A percentile compares a stretch with the other conserved stretches of the same genome.
These are phyloP conservation scores for Penicillium sp. DNA, from an alignment of 2,329 filamentous ascomycete genomes.

Conservation along the genomic window DNA sequence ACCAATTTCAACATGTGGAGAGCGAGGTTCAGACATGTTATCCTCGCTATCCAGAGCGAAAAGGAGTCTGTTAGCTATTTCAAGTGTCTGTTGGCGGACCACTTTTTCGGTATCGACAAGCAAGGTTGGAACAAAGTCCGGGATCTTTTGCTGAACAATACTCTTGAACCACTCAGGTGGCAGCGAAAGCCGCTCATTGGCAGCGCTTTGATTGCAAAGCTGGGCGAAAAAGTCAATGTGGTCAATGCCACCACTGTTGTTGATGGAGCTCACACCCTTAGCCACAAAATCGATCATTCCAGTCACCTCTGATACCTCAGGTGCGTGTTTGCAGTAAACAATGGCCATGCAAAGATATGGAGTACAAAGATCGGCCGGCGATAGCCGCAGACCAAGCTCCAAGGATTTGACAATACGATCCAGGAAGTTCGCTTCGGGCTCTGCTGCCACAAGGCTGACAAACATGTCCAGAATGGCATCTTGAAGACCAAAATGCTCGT, in stretches of 20 bases:
- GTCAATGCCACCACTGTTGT: constrained; percentile 48
- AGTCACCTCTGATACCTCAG: constrained; percentile 37
- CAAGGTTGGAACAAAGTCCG: constrained; percentile 53
- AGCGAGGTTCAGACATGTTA: constrained; percentile 16
- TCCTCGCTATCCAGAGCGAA: constrained; percentile 38
- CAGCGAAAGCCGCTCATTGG: constrained; percentile 38
- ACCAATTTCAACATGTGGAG: constrained; percentile 30
- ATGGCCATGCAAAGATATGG: constrained; percentile 61
- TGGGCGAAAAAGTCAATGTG: constrained; percentile 54
- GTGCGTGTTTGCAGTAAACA: constrained; percentile 51
- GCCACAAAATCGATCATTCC: constrained; percentile 44
- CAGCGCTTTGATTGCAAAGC: constrained; percentile 44
- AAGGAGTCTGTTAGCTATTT: constrained; percentile 44
- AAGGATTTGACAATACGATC: constrained; percentile 55
- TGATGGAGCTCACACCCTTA: constrained; percentile 50
- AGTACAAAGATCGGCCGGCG: constrained; percentile 48
- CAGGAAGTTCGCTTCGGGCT: constrained; percentile 50
- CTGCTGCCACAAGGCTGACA: constrained; percentile 55
- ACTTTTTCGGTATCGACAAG: constrained; percentile 51
- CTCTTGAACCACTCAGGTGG: constrained; percentile 34
- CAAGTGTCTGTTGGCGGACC: constrained; percentile 48
- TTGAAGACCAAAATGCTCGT: constrained; percentile 55
- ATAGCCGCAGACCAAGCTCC: constrained; percentile 54
- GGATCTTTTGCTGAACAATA: constrained; percentile 42
- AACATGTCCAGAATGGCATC: constrained; percentile 58